phyloP scores from a whole-genome alignment of 164 flowering plant genomes.

The Vitis labrusca region DNA sequence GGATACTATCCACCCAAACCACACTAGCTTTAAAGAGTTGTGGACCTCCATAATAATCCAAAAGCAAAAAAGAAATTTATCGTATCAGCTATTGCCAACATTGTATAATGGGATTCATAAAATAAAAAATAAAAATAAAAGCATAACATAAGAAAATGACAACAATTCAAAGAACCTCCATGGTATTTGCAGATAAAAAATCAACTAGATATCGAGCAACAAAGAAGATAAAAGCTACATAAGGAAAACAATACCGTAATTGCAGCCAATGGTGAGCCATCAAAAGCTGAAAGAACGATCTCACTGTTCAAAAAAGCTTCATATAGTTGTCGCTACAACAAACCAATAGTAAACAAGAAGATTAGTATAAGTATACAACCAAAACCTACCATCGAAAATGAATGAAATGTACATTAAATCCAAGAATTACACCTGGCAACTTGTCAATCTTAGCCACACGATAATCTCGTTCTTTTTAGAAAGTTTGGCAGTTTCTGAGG shows the following conservation, averaged over 20 bases:
- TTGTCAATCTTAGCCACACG: conserved; percentile 84
- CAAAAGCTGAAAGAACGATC: conserved; percentile 81
- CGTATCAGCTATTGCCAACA: too few species aligned
- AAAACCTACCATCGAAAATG: not conserved
- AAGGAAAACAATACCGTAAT: conserved; percentile 63
- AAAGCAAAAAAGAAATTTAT: too few species aligned
- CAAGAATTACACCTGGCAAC: conserved; percentile 62
- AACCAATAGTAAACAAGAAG: not conserved
- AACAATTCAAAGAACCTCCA: too few species aligned
- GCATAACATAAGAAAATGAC: too few species aligned
- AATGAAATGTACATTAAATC: not conserved
- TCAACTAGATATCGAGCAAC: not conserved
- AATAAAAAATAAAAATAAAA: too few species aligned
- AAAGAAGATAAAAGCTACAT: not conserved
- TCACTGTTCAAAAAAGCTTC: conserved; percentile 93
- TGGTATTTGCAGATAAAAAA: too few species aligned
- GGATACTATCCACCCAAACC: too few species aligned
- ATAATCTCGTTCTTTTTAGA: conserved; percentile 93
- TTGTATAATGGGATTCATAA: too few species aligned
- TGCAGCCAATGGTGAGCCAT: conserved; percentile 97
- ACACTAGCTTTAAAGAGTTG: too few species aligned
- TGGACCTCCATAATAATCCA: too few species aligned
- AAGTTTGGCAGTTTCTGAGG: conserved; percentile 39
- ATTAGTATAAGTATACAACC: conserved; percentile 5
- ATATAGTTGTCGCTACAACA: conserved; percentile 74